phyloP scores from a whole-genome alignment of 2,329 filamentous ascomycete genomes.

The Neofusicoccum cordaticola region DNA sequence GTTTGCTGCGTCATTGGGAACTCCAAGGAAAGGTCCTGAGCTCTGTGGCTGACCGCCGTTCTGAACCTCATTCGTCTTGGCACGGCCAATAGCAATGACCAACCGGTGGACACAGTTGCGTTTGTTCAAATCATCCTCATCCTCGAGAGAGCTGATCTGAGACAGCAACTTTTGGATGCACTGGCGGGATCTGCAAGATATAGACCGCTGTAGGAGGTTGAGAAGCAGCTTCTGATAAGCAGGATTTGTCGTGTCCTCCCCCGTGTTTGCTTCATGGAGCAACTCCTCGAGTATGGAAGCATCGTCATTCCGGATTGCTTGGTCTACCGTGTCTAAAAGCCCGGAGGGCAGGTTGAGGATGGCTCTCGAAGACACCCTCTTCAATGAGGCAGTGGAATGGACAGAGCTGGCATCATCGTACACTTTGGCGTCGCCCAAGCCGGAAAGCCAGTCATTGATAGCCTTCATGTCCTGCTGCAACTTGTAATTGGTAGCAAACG shows the following conservation, averaged over 20 bases:
- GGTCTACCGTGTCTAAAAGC: slow-evolving; percentile 69
- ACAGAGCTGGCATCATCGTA: slow-evolving; percentile 71
- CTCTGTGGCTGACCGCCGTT: slow-evolving; percentile 46
- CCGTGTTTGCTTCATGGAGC: slow-evolving; percentile 57
- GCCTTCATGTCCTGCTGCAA: slow-evolving; percentile 58
- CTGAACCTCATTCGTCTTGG: slow-evolving; percentile 54
- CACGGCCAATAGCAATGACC: slow-evolving; percentile 85
- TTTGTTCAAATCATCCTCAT: slow-evolving; percentile 88
- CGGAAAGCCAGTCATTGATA: slow-evolving; percentile 90
- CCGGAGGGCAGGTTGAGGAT: slow-evolving; percentile 68
- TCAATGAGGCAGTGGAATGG: slow-evolving; percentile 67
- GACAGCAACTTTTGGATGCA: slow-evolving; percentile 71
- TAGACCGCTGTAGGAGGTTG: slow-evolving; percentile 74
- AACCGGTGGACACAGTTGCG: slow-evolving; percentile 91
- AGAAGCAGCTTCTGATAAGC: slow-evolving; percentile 67
- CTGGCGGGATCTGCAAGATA: slow-evolving; percentile 64
- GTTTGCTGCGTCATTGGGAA: slow-evolving; percentile 57
- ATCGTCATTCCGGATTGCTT: slow-evolving; percentile 68
- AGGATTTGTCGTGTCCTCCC: slow-evolving; percentile 45
- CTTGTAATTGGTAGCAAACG: slow-evolving; percentile 75
- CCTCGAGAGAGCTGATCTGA: slow-evolving; percentile 70
- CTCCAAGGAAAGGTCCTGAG: slow-evolving; percentile 31
- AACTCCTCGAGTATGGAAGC: slow-evolving; percentile 53
- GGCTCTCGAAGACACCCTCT: slow-evolving; percentile 71
- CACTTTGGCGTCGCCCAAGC: slow-evolving; percentile 73